A percentile compares a stretch with the other conserved stretches of the same genome.
phyloP scores from a whole-genome alignment of 1,139 yeast genomes.

The Lodderomyces oxycetoniae region DNA sequence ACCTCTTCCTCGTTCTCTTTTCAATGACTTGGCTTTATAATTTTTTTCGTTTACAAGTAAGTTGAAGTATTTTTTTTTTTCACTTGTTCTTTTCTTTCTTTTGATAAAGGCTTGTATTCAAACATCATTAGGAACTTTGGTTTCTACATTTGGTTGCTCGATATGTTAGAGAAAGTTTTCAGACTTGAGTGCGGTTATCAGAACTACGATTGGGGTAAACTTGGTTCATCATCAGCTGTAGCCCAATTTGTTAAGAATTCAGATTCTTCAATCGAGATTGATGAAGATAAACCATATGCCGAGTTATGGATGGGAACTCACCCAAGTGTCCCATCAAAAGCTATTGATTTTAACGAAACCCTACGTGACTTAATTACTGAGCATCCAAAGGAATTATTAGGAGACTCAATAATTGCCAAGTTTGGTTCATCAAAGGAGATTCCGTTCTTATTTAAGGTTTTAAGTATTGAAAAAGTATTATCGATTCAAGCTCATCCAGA shows the following conservation, averaged over 20 bases:
- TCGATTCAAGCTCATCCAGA: slow-evolving; percentile 98
- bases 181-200: slow-evolving; percentile 57
- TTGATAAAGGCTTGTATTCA: too few species aligned
- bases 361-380: slow-evolving; percentile 62
- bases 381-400: slow-evolving; percentile 59
- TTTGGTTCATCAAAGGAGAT: slow-evolving; percentile 69
- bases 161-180: slow-evolving; percentile 23
- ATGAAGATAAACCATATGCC: slow-evolving; percentile 76
- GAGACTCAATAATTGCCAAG: slow-evolving; percentile 52
- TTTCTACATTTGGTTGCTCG: slow-evolving; percentile 3
- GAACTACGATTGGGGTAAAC: slow-evolving; percentile 82
- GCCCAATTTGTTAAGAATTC: slow-evolving; percentile 79
- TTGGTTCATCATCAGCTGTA: slow-evolving; percentile 80
- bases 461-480: slow-evolving; percentile 86
- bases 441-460: slow-evolving; percentile 90
- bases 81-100: too few species aligned
- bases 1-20: too few species aligned
- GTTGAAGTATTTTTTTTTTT: slow-evolving; percentile 6
- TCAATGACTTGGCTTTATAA: too few species aligned
- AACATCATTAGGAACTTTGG: slow-evolving; percentile 1
- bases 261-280: slow-evolving; percentile 54
- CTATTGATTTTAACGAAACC: slow-evolving; percentile 45
- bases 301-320: slow-evolving; percentile 99
- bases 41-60: too few species aligned
- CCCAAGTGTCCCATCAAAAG: slow-evolving; percentile 81